Conservation (phyloP, 495 filamentous ascomycete genomes). For the Aspergillus wentii region DNA sequence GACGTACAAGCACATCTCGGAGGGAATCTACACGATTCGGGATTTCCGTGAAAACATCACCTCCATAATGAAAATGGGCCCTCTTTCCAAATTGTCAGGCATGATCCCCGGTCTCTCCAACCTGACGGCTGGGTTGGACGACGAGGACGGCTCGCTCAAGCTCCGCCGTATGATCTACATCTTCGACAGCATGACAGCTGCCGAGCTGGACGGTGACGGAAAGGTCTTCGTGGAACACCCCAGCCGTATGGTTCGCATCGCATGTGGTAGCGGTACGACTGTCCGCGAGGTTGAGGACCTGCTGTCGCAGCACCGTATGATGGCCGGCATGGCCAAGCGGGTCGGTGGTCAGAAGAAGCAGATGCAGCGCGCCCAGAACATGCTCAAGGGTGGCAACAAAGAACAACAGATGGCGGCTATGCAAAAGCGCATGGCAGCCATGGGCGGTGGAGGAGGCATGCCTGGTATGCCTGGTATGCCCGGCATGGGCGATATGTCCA, state of each 20-base stretch:
- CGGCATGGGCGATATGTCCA: constrained; percentile 73
- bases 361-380: constrained; percentile 89
- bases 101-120: constrained; percentile 96
- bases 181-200: constrained; percentile 94
- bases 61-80: constrained; percentile 99
- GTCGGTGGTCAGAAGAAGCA: constrained; percentile 96
- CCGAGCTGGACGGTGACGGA: constrained; percentile 91
- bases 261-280: constrained; percentile 79
- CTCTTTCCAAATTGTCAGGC: constrained; percentile 92
- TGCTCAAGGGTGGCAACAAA: constrained; percentile 82
- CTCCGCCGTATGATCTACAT: constrained; percentile 99
- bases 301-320: constrained; percentile 96
- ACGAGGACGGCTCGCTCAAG: constrained; percentile 89
- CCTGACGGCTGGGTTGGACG: constrained; percentile 92
- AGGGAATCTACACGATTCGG: constrained; percentile 92
- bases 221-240: constrained; percentile 92
- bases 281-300: constrained; percentile 96
- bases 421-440: constrained; percentile 90
- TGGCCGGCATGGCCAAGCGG: constrained; percentile 99
- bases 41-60: constrained; percentile 92
- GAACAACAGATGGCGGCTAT: constrained; percentile 94
- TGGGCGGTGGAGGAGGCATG: constrained; percentile 65
- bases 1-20: constrained; percentile 96
- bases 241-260: constrained; percentile 89
- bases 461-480: constrained; percentile 33